Conservation (phyloP, 805 yeast genomes). For the Lipomyces yamadae region DNA sequence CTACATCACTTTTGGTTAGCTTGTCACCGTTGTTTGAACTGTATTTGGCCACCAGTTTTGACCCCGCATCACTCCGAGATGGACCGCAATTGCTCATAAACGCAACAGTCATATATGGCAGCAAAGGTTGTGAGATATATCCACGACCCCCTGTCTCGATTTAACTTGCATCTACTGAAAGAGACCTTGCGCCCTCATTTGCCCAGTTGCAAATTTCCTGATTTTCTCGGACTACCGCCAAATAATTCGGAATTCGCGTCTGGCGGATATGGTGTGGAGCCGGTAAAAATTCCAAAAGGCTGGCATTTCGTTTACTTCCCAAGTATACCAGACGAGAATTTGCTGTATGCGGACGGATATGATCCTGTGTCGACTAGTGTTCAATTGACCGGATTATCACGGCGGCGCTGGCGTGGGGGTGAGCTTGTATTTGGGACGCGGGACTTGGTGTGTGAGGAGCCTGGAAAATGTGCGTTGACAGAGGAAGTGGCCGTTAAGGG, state of each 20-base stretch:
- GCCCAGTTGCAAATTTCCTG: conserved; percentile 29
- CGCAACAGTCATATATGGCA: not conserved
- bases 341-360: conserved; percentile 30
- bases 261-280: not conserved
- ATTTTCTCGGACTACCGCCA: conserved; percentile 16
- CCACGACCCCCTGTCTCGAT: conserved; percentile 24
- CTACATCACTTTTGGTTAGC: not conserved
- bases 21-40: not conserved
- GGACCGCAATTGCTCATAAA: not conserved
- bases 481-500: conserved; percentile 5
- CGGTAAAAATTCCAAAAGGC: conserved; percentile 19
- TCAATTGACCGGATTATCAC: conserved; percentile 8
- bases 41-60: not conserved
- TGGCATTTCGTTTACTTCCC: conserved; percentile 36
- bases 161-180: conserved; percentile 20
- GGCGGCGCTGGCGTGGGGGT: conserved; percentile 35
- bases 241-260: not conserved
- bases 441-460: conserved; percentile 11
- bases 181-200: conserved; percentile 29
- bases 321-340: conserved; percentile 10
- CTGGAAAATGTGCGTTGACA: conserved; percentile 13
- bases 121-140: conserved; percentile 7
- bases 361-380: conserved; percentile 16
- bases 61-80: not conserved
- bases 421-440: conserved; percentile 14